These are phyloP conservation scores for Dactylellina drechsleri DNA, from an alignment of 2,329 filamentous ascomycete genomes.

Conservation along the genomic window DNA sequence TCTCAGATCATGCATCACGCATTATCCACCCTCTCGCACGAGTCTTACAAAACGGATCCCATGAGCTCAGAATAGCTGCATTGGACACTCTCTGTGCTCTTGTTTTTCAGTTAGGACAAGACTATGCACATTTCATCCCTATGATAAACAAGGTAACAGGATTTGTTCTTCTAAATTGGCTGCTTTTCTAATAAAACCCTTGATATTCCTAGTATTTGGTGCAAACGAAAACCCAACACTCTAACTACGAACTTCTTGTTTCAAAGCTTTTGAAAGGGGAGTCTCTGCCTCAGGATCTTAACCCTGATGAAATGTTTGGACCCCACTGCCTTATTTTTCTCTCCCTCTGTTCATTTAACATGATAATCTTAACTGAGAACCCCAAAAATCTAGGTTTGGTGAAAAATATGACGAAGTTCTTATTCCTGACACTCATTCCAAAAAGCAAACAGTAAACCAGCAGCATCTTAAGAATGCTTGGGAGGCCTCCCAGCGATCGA, in stretches of 20 bases:
- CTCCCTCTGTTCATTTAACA: not conserved
- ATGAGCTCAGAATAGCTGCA: slow-evolving; percentile 78
- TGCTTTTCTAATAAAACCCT: slow-evolving; percentile 25
- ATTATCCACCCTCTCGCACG: slow-evolving; percentile 94
- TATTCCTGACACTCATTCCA: slow-evolving; percentile 84
- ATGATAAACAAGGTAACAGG: slow-evolving; percentile 82
- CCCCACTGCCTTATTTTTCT: too few relatives aligned
- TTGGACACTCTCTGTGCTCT: slow-evolving; percentile 93
- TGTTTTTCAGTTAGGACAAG: slow-evolving; percentile 93
- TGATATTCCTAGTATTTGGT: slow-evolving; percentile 67
- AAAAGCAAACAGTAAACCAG: slow-evolving; percentile 96
- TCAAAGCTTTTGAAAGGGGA: slow-evolving; percentile 95
- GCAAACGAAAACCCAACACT: slow-evolving; percentile 82
- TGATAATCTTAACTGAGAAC: slow-evolving; percentile 4
- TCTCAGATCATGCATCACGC: slow-evolving; percentile 94
- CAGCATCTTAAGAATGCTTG: slow-evolving; percentile 96
- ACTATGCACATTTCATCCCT: slow-evolving; percentile 92
- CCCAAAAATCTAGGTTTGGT: slow-evolving; percentile 67
- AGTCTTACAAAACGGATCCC: slow-evolving; percentile 78
- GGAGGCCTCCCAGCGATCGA: slow-evolving; percentile 96
- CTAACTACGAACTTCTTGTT: slow-evolving; percentile 91
- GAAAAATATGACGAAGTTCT: slow-evolving; percentile 81
- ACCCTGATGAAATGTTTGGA: slow-evolving; percentile 72
- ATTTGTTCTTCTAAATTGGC: not conserved
- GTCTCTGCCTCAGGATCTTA: slow-evolving; percentile 91